Base-by-base conservation (phyloP, 1,139 yeast species). In the Pichia cactophila region DNA sequence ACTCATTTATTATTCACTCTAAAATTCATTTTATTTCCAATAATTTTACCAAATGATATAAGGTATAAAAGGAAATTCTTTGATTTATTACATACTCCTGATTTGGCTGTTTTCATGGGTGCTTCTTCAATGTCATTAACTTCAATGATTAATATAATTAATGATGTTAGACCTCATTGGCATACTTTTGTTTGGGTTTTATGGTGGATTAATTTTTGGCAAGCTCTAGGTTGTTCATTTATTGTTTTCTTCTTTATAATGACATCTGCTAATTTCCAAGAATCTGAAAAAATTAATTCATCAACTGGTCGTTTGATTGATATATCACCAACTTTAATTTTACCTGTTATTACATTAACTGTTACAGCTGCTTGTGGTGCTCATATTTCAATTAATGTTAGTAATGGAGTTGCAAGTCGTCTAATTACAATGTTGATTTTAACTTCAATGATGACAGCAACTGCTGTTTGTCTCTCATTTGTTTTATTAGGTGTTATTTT, bases 41-140 rank as follows among this genome's bases (percentile, higher is more conserved):
- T 26, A 12, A 33, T 46, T 9, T 52, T 40, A 9, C n/a, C 36
- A 23, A 26, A 45, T 44, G 53, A 49, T 37, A 23, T 26, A 5
- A 46, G 55, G 16, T 76, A 74, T 2, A 55, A 58, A 2, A 67
- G 72, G 14, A 48, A 57, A 8, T 51, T 72, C 33, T 47, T 51
- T 17, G 57, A 61, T 31, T 66, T 77, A 54, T 62, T 81, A 45
- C 56, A 64, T 29, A 75, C 81, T 54, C 74, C 79, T 2, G 58
- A 67, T 28, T 77, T 81, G 5, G 49, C 53, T 41, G 60, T 60
- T 8, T 86, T 80, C 58, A 69, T 86, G 71, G 96, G 95, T 3
- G 81, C 90, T 55, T 75, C 76, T 49, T 83, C 87, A 14, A 88
- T 88, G 96, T 95, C 88, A 0, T 72, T 73, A 52, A 74, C 79